Base-by-base conservation (phyloP, 768 basidiomycete species). In the Boletus subcaerulescens region DNA sequence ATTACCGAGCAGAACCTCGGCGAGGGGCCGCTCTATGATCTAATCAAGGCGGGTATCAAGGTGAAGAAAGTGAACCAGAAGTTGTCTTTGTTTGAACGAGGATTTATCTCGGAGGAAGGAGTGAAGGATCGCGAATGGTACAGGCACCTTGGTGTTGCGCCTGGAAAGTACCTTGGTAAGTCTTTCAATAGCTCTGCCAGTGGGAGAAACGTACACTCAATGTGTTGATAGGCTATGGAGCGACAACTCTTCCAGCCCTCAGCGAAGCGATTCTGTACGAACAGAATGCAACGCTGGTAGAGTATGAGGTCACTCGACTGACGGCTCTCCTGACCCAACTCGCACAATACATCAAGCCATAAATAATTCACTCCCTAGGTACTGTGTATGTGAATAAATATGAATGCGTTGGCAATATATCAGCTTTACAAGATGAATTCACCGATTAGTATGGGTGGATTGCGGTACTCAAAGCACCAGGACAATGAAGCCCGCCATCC, bases 101-200 rank as follows among this genome's bases (percentile, higher is more conserved):
- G 91, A 1, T 91, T 96, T 68, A 87, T 94, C 56, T 84, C 83
- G 7, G 75, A 86, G 62, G 83, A 75, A 15, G 93, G 93, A 0
- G 84, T 93, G 58, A 84, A 84, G 60, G 84, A 86, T 50, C 78
- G 89, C 32, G 87, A 91, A 66, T 95, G 93, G 93, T 96, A 89
- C 67, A 83, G 76, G 63, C 87, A 93, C 71, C 78, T 93, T 15
- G 92, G 81, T 45, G 89, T 93, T 41, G 91, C 93, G 3, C 93
- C 93, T 31, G 93, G 92, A 38, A 86, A 90, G 69, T 87, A 87
- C 84, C 82, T 87, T 39, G 87, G 88, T 89, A 60, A 60, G 79
- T 71, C 12, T 13, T 36, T 22, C 35, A 5, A n/a, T 22, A 11
- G 26, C 11, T 12, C 52, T 32, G n/a, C n/a, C n/a, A n/a, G n/a